These are phyloP conservation scores for Boletus smithii DNA, from an alignment of 1,284 basidiomycete genomes.

Conservation along the genomic window DNA sequence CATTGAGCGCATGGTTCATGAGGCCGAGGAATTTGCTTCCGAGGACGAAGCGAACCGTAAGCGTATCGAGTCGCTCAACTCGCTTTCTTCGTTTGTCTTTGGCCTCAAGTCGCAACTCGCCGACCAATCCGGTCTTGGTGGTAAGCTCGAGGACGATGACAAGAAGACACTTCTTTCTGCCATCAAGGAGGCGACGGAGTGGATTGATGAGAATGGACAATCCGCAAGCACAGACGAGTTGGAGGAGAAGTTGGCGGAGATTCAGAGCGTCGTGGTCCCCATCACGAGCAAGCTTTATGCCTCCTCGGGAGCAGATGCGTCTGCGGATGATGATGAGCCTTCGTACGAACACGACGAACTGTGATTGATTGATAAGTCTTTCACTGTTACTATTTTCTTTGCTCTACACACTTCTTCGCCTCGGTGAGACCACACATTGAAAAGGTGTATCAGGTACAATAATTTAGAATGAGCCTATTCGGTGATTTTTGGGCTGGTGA, in stretches of 20 bases:
- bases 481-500: no score
- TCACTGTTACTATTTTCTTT: slow-evolving; percentile 12
- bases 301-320: slow-evolving; percentile 36
- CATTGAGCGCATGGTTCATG: slow-evolving; percentile 88
- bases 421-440: not conserved
- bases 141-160: slow-evolving; percentile 84
- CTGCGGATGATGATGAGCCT: slow-evolving; percentile 55
- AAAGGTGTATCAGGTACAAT: slow-evolving; percentile 6
- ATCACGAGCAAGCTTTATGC: slow-evolving; percentile 82
- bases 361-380: slow-evolving; percentile 27
- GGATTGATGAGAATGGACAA: slow-evolving; percentile 83
- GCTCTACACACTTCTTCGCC: not conserved
- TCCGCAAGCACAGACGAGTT: slow-evolving; percentile 81
- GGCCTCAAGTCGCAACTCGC: slow-evolving; percentile 83
- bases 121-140: slow-evolving; percentile 87
- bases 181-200: slow-evolving; percentile 88
- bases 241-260: slow-evolving; percentile 84
- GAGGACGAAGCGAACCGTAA: slow-evolving; percentile 87
- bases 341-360: slow-evolving; percentile 67
- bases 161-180: slow-evolving; percentile 82
- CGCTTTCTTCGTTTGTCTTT: slow-evolving; percentile 74
- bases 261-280: slow-evolving; percentile 69
- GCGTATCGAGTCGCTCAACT: slow-evolving; percentile 84
- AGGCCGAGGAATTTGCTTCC: slow-evolving; percentile 87
- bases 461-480: slow-evolving; percentile 15